These are phyloP conservation scores for Hymenoscyphus occultus DNA, from an alignment of 2,329 filamentous ascomycete genomes.

Conservation along the genomic window DNA sequence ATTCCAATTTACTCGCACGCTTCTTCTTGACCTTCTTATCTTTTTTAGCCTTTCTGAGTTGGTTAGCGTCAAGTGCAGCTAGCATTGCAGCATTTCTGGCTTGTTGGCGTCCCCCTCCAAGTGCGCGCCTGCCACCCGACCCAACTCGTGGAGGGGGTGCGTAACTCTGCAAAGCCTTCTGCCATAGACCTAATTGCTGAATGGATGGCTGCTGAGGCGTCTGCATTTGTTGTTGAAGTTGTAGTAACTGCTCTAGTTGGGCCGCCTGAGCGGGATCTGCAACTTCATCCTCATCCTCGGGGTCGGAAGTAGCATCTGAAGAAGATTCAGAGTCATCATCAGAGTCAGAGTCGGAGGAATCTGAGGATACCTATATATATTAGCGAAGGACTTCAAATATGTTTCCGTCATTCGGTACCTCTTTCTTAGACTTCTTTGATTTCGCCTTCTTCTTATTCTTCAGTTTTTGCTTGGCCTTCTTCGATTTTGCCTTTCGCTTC, in stretches of 20 bases:
- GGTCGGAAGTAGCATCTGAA: constrained; percentile 9
- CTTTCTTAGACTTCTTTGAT: constrained; percentile 40
- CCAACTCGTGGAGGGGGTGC: neutral
- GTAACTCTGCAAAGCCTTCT: neutral
- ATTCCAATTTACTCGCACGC: constrained; percentile 57
- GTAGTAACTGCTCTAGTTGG: constrained; percentile 28
- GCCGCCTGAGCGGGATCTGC: constrained; percentile 18
- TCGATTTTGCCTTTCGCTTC: constrained; percentile 36
- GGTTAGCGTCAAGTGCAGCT: constrained; percentile 27
- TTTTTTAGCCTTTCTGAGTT: constrained; percentile 40
- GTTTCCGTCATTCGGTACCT: constrained; percentile 25
- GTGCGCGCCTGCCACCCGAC: neutral
- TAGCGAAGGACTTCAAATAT: constrained; percentile 11
- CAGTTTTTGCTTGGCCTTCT: constrained; percentile 37
- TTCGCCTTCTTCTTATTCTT: constrained; percentile 40
- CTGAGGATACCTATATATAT: constrained; percentile 28
- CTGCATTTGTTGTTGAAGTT: constrained; percentile 30
- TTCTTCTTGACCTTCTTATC: constrained; percentile 40
- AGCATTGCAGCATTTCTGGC: constrained; percentile 25
- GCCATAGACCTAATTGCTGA: constrained; percentile 23
- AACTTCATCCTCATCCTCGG: constrained; percentile 21
- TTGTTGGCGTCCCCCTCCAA: neutral
- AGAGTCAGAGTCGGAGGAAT: constrained; percentile 36
- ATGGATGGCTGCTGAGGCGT: too few species aligned
- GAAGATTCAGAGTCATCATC: constrained; percentile 32